Conservation (phyloP, 2,329 filamentous ascomycete genomes). For the Cladosporium sp. region DNA sequence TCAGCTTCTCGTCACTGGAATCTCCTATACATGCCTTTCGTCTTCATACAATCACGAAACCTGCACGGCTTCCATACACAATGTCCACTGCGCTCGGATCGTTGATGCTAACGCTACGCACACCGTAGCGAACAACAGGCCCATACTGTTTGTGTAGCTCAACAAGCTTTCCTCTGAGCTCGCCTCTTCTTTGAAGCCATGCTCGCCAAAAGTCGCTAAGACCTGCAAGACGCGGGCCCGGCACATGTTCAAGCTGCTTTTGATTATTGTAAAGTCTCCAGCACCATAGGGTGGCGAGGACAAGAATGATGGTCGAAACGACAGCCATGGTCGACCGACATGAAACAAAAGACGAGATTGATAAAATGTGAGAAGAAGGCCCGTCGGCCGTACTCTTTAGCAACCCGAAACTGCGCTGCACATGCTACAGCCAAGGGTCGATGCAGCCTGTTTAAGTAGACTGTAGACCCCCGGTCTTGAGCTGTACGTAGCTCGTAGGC, state of each 20-base stretch:
- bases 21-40: not conserved
- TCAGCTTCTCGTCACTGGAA: not conserved
- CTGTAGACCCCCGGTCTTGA: no score
- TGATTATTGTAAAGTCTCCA: not conserved
- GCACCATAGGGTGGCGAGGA: not conserved
- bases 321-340: not conserved
- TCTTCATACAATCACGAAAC: not conserved
- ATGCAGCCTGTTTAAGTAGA: no score
- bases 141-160: not conserved
- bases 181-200: not conserved
- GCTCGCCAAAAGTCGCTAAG: conserved; percentile 3
- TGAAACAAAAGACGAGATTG: not conserved
- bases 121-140: not conserved
- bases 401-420: no score
- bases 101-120: not conserved
- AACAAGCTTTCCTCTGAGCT: not conserved
- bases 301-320: not conserved
- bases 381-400: no score
- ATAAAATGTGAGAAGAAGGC: no score
- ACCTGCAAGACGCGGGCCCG: not conserved
- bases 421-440: no score
- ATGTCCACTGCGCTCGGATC: not conserved
- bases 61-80: not conserved
- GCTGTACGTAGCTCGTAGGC: no score
- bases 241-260: not conserved